These are phyloP conservation scores for Trichaptum fuscoviolaceum DNA, from an alignment of 768 basidiomycete genomes.

Conservation along the genomic window DNA sequence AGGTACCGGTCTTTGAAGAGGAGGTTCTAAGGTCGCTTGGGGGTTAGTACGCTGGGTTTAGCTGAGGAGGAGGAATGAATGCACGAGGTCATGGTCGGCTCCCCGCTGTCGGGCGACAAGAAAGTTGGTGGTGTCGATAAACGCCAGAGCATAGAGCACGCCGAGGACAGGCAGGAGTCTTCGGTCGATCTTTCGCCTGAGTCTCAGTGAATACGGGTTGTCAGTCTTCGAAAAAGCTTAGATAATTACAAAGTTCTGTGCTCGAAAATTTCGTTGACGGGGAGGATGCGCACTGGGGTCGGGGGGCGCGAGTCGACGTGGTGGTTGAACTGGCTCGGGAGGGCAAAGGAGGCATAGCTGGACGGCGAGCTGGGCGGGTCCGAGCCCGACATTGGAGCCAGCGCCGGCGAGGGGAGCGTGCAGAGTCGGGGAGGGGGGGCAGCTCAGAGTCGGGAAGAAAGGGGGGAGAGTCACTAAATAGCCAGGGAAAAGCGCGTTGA, in stretches of 20 bases:
- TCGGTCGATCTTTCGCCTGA: conserved; percentile 27
- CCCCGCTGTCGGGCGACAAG: not conserved
- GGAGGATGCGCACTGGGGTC: not conserved
- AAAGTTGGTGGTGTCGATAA: conserved; percentile 24
- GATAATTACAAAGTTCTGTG: not conserved
- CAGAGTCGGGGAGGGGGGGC: not conserved
- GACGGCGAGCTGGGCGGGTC: not conserved
- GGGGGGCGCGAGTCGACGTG: not conserved
- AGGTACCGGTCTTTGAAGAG: conserved; percentile 10
- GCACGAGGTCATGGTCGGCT: conserved; percentile 1
- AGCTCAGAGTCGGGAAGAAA: no score
- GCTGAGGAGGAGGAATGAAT: not conserved
- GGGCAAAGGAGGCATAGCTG: not conserved
- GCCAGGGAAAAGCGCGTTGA: not conserved
- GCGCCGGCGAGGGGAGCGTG: no score
- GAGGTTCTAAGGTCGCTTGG: not conserved
- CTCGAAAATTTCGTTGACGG: not conserved
- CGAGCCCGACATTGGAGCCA: not conserved
- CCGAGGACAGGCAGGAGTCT: conserved; percentile 37
- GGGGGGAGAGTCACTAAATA: no score
- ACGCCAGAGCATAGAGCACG: conserved; percentile 38
- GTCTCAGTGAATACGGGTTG: not conserved
- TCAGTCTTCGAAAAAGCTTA: not conserved
- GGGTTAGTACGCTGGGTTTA: not conserved
- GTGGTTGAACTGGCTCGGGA: conserved; percentile 2